These are phyloP conservation scores for Eruca vesicaria DNA, from an alignment of 441 rosid species.

Conservation along the genomic window DNA sequence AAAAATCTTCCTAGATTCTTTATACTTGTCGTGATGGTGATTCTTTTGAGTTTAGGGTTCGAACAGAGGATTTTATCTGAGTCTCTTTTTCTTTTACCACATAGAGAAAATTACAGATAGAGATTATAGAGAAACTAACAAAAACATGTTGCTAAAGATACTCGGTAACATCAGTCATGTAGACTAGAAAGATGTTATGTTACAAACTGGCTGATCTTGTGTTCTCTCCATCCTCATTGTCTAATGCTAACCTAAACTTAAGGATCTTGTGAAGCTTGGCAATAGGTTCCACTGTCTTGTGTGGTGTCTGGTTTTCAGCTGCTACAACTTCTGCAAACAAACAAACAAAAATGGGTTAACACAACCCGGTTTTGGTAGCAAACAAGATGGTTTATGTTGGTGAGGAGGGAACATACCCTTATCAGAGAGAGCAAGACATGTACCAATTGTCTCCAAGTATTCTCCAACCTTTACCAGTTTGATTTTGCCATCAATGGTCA, in stretches of 20 bases:
- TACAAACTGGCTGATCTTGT: neutral
- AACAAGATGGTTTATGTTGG: neutral
- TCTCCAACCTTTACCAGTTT: constrained; percentile 29
- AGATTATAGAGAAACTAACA: neutral
- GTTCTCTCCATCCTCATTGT: constrained; percentile 29
- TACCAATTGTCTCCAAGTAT: constrained; percentile 32
- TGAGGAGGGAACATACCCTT: constrained; percentile 21
- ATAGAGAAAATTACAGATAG: constrained; percentile 13
- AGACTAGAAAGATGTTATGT: too few species aligned
- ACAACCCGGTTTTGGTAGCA: too few species aligned
- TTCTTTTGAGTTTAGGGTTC: constrained; percentile 11
- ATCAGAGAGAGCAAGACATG: constrained; percentile 34
- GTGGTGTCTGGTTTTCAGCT: constrained; percentile 37
- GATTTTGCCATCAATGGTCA: neutral
- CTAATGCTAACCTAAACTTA: constrained; percentile 49
- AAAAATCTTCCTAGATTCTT: neutral
- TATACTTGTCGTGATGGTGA: constrained; percentile 9
- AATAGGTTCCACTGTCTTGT: constrained; percentile 58
- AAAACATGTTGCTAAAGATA: neutral
- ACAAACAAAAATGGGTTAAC: too few species aligned
- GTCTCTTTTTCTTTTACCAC: neutral
- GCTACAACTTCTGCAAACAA: constrained; percentile 41
- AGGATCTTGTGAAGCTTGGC: constrained; percentile 62
- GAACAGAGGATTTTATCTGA: constrained; percentile 1
- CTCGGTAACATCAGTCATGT: too few species aligned